Evolutionary conservation across 1,284 basidiomycete species (phyloP).

Genomic region (Mycosarcoma maydis): DNA sequence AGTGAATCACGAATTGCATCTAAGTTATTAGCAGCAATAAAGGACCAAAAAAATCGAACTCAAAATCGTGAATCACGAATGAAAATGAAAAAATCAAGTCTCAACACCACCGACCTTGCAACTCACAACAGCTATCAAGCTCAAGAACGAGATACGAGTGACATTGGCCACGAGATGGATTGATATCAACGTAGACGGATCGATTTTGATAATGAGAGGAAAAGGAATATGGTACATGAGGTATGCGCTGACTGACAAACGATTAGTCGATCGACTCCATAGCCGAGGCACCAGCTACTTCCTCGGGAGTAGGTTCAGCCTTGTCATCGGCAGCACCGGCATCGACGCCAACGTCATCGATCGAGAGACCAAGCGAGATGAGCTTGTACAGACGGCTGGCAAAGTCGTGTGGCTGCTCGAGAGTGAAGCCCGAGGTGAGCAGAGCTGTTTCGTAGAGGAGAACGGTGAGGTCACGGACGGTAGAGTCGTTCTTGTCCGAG

Average conservation of each 20-base stretch:
- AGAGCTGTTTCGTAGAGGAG: conserved; percentile 96
- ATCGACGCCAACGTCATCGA: conserved; percentile 67
- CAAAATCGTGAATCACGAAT: too few relatives aligned
- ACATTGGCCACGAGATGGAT: too few relatives aligned
- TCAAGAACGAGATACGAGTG: too few relatives aligned
- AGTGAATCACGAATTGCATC: too few relatives aligned
- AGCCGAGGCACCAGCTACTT: conserved; percentile 62
- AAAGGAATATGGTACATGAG: conserved; percentile 13
- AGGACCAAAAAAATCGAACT: too few relatives aligned
- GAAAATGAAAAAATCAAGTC: too few relatives aligned
- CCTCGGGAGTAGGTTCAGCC: conserved; percentile 47
- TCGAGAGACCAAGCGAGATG: conserved; percentile 78
- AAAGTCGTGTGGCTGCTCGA: conserved; percentile 94
- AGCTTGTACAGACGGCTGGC: conserved; percentile 96
- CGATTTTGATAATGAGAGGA: neutral
- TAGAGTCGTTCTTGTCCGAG: conserved; percentile 94
- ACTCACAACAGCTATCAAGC: too few relatives aligned
- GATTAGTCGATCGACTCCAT: conserved; percentile 67
- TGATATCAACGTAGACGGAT: neutral
- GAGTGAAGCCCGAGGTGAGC: conserved; percentile 78
- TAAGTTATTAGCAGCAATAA: too few relatives aligned
- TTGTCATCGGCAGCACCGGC: conserved; percentile 40
- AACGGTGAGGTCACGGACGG: conserved; percentile 93
- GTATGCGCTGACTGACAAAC: neutral
- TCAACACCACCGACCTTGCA: too few relatives aligned